Evolutionary conservation across 2,329 filamentous ascomycete genomes (phyloP).

Genomic region (Hymenoscyphus repandus): DNA sequence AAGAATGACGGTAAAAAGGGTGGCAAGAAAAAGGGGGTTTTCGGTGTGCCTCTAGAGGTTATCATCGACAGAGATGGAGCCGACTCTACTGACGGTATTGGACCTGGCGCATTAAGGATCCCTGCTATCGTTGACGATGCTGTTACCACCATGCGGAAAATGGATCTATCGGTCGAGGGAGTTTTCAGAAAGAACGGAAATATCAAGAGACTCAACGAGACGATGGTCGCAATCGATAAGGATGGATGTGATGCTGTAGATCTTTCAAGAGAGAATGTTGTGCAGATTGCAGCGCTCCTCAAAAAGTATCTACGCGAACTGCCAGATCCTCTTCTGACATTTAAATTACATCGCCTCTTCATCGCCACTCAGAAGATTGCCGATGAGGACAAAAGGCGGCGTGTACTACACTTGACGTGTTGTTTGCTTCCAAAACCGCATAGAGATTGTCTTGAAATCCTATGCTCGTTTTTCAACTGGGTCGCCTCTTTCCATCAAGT

Average conservation of each 20-base stretch:
- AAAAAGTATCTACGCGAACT: constrained; percentile 95
- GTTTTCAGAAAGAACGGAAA: constrained; percentile 99
- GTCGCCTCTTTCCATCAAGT: constrained; percentile 95
- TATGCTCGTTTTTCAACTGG: constrained; percentile 97
- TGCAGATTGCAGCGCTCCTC: constrained; percentile 87
- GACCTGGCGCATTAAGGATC: constrained; percentile 82
- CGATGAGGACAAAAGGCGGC: constrained; percentile 75
- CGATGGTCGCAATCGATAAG: constrained; percentile 79
- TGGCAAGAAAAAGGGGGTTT: constrained; percentile 88
- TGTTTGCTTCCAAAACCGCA: constrained; percentile 90
- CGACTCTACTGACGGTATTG: constrained; percentile 95
- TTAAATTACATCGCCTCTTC: constrained; percentile 90
- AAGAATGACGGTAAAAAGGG: constrained; percentile 75
- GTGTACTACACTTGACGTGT: constrained; percentile 83
- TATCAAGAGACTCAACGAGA: constrained; percentile 85
- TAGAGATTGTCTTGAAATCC: constrained; percentile 87
- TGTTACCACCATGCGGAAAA: constrained; percentile 90
- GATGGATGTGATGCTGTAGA: constrained; percentile 82
- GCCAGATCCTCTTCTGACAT: constrained; percentile 88
- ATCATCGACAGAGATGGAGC: constrained; percentile 91
- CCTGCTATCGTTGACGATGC: constrained; percentile 94
- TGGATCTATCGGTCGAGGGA: constrained; percentile 98
- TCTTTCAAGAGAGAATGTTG: constrained; percentile 81
- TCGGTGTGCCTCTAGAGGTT: constrained; percentile 81
- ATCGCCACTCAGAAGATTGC: constrained; percentile 83